Evolutionary conservation across 2,329 filamentous ascomycete genomes (phyloP).

Genomic region (Ophiognomonia clavigignenti-juglandacearum): DNA sequence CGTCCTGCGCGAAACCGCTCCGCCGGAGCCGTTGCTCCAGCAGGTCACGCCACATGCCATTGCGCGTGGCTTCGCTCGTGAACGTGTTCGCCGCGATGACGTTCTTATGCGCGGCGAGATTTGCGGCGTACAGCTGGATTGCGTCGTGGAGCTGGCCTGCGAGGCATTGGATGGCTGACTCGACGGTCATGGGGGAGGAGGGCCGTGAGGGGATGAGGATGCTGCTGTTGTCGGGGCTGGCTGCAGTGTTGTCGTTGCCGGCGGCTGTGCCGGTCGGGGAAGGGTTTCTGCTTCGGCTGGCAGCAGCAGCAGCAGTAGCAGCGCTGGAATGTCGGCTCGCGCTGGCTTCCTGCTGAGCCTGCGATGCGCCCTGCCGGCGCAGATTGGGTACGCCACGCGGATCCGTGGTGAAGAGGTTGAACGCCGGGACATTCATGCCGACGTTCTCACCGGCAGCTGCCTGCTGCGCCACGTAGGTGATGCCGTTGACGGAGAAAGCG

Average conservation of each 20-base stretch:
- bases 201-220: neutral
- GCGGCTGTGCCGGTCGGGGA: neutral
- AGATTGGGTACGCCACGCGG: neutral
- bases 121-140: conserved; percentile 2
- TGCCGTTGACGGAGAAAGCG: neutral
- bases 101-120: conserved; percentile 29
- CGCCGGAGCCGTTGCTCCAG: conserved; percentile 1
- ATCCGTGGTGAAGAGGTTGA: neutral
- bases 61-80: conserved; percentile 8
- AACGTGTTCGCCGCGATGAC: conserved; percentile 30
- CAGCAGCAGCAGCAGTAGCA: neutral
- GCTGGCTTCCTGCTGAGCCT: neutral
- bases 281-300: neutral
- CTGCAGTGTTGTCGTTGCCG: neutral
- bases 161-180: conserved; percentile 2
- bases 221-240: neutral
- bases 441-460: neutral
- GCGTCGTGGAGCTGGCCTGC: conserved; percentile 7
- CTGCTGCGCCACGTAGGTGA: neutral
- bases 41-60: conserved; percentile 10
- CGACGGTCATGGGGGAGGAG: conserved; percentile 1
- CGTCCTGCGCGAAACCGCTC: conserved; percentile 6
- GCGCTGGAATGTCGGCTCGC: neutral
- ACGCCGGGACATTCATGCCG: neutral
- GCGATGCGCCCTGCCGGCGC: neutral